Conservation (phyloP, 306 rosid genomes). For the Vigna trinervia region DNA sequence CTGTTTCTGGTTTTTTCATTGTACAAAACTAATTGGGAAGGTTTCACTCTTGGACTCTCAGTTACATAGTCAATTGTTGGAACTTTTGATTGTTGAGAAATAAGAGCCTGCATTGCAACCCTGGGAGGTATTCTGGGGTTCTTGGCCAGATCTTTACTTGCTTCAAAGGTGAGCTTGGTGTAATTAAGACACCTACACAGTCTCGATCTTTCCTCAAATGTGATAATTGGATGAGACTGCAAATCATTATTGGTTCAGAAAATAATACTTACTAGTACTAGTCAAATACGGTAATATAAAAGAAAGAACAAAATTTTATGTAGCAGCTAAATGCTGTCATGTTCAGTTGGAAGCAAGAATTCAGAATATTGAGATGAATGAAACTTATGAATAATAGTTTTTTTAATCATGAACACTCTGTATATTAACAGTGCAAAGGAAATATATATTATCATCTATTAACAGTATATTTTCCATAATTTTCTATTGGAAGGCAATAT, state of each 20-base stretch:
- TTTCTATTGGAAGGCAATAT: too few relatives aligned
- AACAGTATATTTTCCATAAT: too few relatives aligned
- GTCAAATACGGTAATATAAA: background rate
- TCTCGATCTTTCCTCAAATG: slow-evolving; percentile 72
- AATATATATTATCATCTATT: too few relatives aligned
- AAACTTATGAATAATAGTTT: background rate
- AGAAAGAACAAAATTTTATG: background rate
- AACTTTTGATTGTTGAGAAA: slow-evolving; percentile 62
- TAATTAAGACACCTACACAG: slow-evolving; percentile 78
- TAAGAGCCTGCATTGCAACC: slow-evolving; percentile 75
- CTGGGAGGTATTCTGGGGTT: slow-evolving; percentile 85
- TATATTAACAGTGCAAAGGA: too few relatives aligned
- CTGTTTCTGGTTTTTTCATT: slow-evolving; percentile 33
- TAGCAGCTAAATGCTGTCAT: background rate
- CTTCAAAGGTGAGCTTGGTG: slow-evolving; percentile 72
- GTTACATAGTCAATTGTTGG: slow-evolving; percentile 39
- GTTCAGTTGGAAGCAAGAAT: background rate
- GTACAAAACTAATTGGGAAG: slow-evolving; percentile 47
- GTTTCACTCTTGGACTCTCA: slow-evolving; percentile 37
- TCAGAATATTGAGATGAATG: slow-evolving; percentile 5
- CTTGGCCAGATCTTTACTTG: slow-evolving; percentile 79
- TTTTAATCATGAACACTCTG: too few relatives aligned
- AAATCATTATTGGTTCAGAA: slow-evolving; percentile 32
- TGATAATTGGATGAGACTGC: slow-evolving; percentile 70
- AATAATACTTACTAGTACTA: background rate